A percentile compares a stretch with the other conserved stretches of the same genome.
Conservation (phyloP, 495 filamentous ascomycete species). For the Eremomyces bilateralis region DNA sequence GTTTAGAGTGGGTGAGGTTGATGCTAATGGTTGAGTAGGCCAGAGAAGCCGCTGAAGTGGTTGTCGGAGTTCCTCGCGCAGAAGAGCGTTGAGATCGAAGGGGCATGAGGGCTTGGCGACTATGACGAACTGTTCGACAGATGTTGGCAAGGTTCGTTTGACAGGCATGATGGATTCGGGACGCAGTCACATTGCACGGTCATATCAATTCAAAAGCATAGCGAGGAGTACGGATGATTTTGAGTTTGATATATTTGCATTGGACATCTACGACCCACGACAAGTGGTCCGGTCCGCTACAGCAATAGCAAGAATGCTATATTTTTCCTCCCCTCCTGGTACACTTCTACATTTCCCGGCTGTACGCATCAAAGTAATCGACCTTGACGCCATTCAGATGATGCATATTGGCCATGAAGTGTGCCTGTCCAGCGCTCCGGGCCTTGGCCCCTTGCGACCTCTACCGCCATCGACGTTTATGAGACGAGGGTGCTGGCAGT, state of each 20-base stretch:
- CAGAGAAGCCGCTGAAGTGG: constrained; percentile 64
- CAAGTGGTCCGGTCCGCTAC: too few relatives aligned
- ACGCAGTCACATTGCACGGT: too few relatives aligned
- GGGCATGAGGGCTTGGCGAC: constrained; percentile 11
- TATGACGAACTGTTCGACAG: too few relatives aligned
- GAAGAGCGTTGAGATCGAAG: constrained; percentile 46
- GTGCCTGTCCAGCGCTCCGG: not conserved
- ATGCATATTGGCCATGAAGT: constrained; percentile 6
- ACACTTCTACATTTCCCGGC: not conserved
- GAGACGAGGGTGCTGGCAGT: constrained; percentile 33
- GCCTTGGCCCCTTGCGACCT: constrained; percentile 2
- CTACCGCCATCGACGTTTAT: constrained; percentile 23
- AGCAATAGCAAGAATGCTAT: not conserved
- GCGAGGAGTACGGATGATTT: too few relatives aligned
- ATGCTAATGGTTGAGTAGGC: constrained; percentile 22
- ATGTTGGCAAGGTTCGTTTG: too few relatives aligned
- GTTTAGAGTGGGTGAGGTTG: not conserved
- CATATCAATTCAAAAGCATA: too few relatives aligned
- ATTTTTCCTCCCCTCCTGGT: not conserved
- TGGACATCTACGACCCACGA: too few relatives aligned
- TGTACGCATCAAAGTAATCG: not conserved
- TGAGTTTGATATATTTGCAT: too few relatives aligned
- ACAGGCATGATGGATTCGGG: too few relatives aligned
- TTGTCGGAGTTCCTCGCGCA: constrained; percentile 73
- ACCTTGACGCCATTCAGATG: not conserved